Evolutionary conservation across 306 rosid species (phyloP).

Genomic region (Gleditsia sinensis): DNA sequence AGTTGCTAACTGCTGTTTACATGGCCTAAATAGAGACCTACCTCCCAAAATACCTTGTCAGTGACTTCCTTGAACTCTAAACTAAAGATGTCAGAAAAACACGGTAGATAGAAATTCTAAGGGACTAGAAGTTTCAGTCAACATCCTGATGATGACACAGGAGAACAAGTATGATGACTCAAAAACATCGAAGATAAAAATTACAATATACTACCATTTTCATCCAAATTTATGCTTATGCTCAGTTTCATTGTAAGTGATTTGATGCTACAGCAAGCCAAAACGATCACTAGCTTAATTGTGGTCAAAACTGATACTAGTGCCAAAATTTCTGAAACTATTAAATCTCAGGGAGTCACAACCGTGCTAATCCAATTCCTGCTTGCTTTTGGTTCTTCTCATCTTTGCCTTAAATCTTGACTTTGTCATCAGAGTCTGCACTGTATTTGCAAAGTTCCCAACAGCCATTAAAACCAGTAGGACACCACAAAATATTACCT

Average conservation of each 20-base stretch:
- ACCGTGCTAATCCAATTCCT: slow-evolving; percentile 55
- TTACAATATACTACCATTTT: slow-evolving; percentile 17
- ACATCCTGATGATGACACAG: background rate
- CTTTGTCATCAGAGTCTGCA: slow-evolving; percentile 79
- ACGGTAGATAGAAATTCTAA: background rate
- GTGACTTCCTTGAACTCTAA: background rate
- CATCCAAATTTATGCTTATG: slow-evolving; percentile 40
- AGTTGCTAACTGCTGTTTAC: background rate
- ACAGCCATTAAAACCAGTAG: slow-evolving; percentile 87
- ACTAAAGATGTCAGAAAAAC: background rate
- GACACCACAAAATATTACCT: slow-evolving; percentile 88
- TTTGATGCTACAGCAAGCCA: slow-evolving; percentile 41
- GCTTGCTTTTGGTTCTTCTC: slow-evolving; percentile 90
- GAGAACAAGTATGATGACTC: slow-evolving; percentile 21
- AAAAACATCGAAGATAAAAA: slow-evolving; percentile 27
- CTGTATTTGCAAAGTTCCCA: slow-evolving; percentile 90
- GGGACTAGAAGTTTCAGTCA: slow-evolving; percentile 10
- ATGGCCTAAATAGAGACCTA: background rate
- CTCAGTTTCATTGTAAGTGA: slow-evolving; percentile 17
- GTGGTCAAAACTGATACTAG: slow-evolving; percentile 50
- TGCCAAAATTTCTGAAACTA: slow-evolving; percentile 41
- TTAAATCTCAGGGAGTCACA: slow-evolving; percentile 18
- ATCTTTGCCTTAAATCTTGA: slow-evolving; percentile 98
- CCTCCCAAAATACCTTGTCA: background rate
- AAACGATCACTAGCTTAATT: slow-evolving; percentile 43